Evolutionary conservation across 2,329 filamentous ascomycete genomes (phyloP), one percentile per base, ranked within the genome.

Genomic region (Simplicillium aogashimaense): DNA sequence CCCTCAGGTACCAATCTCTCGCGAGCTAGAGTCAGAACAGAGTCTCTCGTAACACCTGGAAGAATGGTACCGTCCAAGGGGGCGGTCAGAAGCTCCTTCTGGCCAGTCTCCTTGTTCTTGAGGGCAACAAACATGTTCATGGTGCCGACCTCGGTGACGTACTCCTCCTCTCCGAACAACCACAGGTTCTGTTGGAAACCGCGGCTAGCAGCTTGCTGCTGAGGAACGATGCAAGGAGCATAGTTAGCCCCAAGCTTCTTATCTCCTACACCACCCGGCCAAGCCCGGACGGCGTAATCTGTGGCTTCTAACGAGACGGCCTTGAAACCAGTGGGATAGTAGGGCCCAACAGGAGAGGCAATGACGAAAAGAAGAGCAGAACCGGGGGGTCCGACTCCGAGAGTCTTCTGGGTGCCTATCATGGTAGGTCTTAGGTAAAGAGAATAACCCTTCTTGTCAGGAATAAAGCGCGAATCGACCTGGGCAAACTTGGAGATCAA

Each of bases 241-340:
- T 98, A 98, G 76, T 98, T 98, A 56, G 90, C 92, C 46, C 92
- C 92, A 29, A 98, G 80, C 71, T 98, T 98, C 78, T 92, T 94
- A 70, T 97, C 88, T 53, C 92, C 92, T 28, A 95, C 90, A 58
- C 92, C 92, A 45, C 92, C 92, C 36, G 92, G 92, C 92, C 92
- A 98, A 42, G 92, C 92, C 50, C 92, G 87, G 46, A 95, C 88
- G 41, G 90, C 90, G 63, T 95, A 95, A 66, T 94, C 85, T 39
- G 92, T 97, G 18, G 92, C 92, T 69, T 97, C 92, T 40, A 98
- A 76, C 1, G 86, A 89, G 38, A 98, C 78, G 44, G 92, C 92
- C 71, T 97, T 97, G 80, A 98, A 97, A 45, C 92, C 92, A 2
- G 90, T 95, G 2, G 89, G 90, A 66, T 95, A 98, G 72, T 98